Base-by-base conservation (phyloP, 768 basidiomycete genomes). In the Termitomyces sp. region DNA sequence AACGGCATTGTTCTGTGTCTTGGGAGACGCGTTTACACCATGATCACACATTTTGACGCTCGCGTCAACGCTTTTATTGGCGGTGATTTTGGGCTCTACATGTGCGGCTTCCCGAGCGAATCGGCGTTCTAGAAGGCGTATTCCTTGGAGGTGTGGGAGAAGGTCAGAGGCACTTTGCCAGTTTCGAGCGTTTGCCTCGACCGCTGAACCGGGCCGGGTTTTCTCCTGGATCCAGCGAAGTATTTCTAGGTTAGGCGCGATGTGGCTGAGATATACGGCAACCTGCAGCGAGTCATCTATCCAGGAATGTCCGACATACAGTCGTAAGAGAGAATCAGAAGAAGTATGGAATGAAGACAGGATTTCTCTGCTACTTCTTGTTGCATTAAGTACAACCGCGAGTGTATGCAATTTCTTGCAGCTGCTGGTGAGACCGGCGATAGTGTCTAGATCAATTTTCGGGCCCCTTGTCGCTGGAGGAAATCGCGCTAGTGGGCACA, bases 211-310 rank as follows among this genome's bases (percentile, higher is more conserved):
- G 0, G 81, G 77, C n/a, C 88, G 78, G 63, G 83, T 90, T 71
- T 85, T 87, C 65, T 89, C 88, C 64, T 86, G 83, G 76, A 90
- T 90, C 82, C 82, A 90, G 69, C 85, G 87, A 52, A 92, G 69
- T 27, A 71, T 75, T 66, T 90, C 87, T 46, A 90, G 74, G 65
- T 76, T 74, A 39, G 90, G 88, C n/a, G 85, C 82, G 53, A 92
- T 71, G 68, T 92, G 89, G 69, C 89, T 91, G 59, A 92, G 77
- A 57, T 88, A 78, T 63, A 91, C 84, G 29, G 87, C 78, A 22
- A 82, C 75, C 57, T 84, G 84, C 56, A 92, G 78, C n/a, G 85
- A 80, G 63, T 91, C 87, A 56, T 73, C 72, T 55, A 84, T 76
- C 79, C 82, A 85, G 39, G 89, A 91, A 70, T 91, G 87, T 20